These are phyloP conservation scores for Citrus maxima DNA, from an alignment of 345 rosid species.

Conservation along the genomic window DNA sequence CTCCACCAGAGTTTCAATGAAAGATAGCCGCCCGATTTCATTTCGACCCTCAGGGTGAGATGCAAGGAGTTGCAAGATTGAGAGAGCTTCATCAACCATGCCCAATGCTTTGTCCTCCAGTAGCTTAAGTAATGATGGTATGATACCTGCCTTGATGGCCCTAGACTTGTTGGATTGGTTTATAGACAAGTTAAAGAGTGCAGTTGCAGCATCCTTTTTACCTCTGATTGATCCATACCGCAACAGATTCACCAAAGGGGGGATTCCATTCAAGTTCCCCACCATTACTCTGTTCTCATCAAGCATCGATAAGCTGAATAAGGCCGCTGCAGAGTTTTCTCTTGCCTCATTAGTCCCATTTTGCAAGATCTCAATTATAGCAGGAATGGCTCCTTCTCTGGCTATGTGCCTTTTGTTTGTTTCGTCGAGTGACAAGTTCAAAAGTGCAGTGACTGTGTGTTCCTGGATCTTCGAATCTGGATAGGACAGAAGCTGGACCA, in stretches of 20 bases:
- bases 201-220: slow-evolving; percentile 69
- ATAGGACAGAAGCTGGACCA: slow-evolving; percentile 45
- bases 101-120: slow-evolving; percentile 44
- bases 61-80: slow-evolving; percentile 51
- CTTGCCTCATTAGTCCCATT: slow-evolving; percentile 50
- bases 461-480: slow-evolving; percentile 51
- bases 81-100: slow-evolving; percentile 64
- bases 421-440: slow-evolving; percentile 61
- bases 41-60: slow-evolving; percentile 42
- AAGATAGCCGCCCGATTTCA: slow-evolving; percentile 36
- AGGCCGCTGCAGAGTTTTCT: slow-evolving; percentile 61
- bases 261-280: slow-evolving; percentile 48
- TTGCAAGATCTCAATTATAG: slow-evolving; percentile 43
- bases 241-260: slow-evolving; percentile 51
- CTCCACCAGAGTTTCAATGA: slow-evolving; percentile 47
- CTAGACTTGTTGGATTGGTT: slow-evolving; percentile 53
- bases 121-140: slow-evolving; percentile 42
- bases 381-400: slow-evolving; percentile 54
- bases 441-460: slow-evolving; percentile 61
- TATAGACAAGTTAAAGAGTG: slow-evolving; percentile 55
- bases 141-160: slow-evolving; percentile 53
- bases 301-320: slow-evolving; percentile 56
- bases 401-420: slow-evolving; percentile 51
- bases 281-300: slow-evolving; percentile 58
- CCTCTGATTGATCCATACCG: slow-evolving; percentile 52